These are phyloP conservation scores for Carnegiea gigantea DNA, from an alignment of 179 eudicot species.

Conservation along the genomic window DNA sequence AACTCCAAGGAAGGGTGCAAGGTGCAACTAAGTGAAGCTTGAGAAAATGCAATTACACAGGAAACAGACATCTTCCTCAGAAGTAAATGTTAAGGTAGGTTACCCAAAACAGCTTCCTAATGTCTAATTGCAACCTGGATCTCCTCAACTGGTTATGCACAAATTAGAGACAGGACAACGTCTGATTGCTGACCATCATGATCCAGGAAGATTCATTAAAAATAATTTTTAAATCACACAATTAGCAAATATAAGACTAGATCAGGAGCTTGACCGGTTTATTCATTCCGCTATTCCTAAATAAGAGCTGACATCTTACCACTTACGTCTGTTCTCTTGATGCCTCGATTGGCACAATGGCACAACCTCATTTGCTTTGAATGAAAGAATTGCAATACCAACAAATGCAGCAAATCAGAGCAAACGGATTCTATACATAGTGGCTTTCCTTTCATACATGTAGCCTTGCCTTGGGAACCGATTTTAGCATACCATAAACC, in stretches of 20 bases:
- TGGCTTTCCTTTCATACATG: too few relatives aligned
- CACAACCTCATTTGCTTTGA: too few relatives aligned
- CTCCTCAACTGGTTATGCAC: neutral
- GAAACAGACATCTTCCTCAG: neutral
- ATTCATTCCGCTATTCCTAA: neutral
- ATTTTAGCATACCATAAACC: neutral
- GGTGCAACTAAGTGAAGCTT: neutral
- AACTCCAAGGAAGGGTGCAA: neutral
- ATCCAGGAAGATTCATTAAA: neutral
- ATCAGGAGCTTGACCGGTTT: neutral
- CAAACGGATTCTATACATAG: too few relatives aligned
- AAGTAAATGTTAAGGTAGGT: neutral
- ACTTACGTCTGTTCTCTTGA: neutral
- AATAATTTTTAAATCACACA: neutral
- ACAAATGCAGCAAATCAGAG: too few relatives aligned
- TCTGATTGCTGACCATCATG: neutral
- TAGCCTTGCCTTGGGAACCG: neutral
- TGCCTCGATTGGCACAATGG: too few relatives aligned
- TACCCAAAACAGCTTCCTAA: neutral
- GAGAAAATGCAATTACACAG: neutral
- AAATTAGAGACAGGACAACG: neutral
- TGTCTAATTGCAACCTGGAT: neutral
- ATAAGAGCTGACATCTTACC: neutral
- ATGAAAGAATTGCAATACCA: too few relatives aligned
- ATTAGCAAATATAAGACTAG: neutral